A percentile compares a stretch with the other conserved stretches of the same genome.
Evolutionary conservation across 2,329 filamentous ascomycete genomes (phyloP).

Genomic region (Cytospora piceae): DNA sequence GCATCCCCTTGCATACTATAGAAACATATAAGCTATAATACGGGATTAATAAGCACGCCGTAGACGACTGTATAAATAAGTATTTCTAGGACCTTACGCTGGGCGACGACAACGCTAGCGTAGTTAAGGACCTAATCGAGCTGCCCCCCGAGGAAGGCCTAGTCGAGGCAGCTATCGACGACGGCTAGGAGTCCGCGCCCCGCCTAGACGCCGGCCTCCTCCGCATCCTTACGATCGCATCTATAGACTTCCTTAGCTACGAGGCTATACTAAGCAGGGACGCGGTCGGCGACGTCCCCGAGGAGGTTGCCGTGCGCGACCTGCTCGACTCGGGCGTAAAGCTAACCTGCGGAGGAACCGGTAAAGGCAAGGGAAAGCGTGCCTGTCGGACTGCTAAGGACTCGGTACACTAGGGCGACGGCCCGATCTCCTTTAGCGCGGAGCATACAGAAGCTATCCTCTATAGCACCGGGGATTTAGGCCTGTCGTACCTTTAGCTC

Average conservation of each 20-base stretch:
- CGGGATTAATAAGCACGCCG: background rate
- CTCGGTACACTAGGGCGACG: background rate
- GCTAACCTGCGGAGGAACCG: too few relatives aligned
- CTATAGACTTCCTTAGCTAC: too few relatives aligned
- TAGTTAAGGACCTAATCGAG: background rate
- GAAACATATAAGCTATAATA: background rate
- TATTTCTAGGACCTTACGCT: background rate
- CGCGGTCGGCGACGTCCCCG: accelerated
- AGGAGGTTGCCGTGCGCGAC: too few relatives aligned
- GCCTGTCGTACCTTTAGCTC: background rate
- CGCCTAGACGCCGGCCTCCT: too few relatives aligned
- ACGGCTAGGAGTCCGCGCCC: too few relatives aligned
- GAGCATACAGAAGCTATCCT: too few relatives aligned
- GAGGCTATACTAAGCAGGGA: too few relatives aligned
- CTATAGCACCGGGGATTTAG: background rate
- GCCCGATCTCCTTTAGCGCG: background rate
- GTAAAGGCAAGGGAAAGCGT: too few relatives aligned
- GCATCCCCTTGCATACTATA: background rate
- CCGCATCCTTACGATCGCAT: too few relatives aligned
- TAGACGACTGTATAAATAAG: background rate
- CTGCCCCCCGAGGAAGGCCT: accelerated
- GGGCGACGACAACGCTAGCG: background rate
- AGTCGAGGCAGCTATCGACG: background rate
- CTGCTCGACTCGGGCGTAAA: too few relatives aligned
- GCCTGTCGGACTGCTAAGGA: background rate